phyloP scores from a whole-genome alignment of 2,329 filamentous ascomycete genomes.

The Madurella mycetomatis region DNA sequence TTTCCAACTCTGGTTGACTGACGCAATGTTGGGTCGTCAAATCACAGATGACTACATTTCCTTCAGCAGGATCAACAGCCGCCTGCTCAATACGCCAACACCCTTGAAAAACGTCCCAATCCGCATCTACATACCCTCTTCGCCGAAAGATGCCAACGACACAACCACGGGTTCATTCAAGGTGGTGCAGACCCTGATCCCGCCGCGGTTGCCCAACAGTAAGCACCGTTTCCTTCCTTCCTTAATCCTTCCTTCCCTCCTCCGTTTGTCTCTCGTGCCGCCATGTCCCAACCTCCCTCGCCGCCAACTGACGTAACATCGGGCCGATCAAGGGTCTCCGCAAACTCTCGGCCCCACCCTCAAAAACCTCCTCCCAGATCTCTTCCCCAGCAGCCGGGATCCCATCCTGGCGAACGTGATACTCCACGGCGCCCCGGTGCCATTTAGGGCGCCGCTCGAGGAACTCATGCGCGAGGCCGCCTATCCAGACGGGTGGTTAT shows the following conservation, averaged over 20 bases:
- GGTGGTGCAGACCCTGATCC: conserved; percentile 71
- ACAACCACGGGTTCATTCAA: conserved; percentile 51
- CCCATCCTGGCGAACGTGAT: conserved; percentile 79
- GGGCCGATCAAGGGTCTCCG: conserved; percentile 34
- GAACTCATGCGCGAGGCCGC: conserved; percentile 78
- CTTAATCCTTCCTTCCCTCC: not conserved
- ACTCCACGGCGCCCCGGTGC: conserved; percentile 78
- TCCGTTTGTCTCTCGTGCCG: not conserved
- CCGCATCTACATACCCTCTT: conserved; percentile 75
- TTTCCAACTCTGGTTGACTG: not conserved
- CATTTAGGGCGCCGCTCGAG: conserved; percentile 73
- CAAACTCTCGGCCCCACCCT: conserved; percentile 69
- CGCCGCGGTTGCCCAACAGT: conserved; percentile 42
- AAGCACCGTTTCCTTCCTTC: conserved; percentile 13
- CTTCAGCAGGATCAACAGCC: conserved; percentile 70
- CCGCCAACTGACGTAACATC: not conserved
- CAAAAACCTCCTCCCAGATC: conserved; percentile 66
- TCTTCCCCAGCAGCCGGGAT: conserved; percentile 85
- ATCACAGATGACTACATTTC: conserved; percentile 62
- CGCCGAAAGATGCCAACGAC: conserved; percentile 43
- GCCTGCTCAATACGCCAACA: conserved; percentile 70
- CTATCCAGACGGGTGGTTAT: conserved; percentile 90
- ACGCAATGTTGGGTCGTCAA: not conserved
- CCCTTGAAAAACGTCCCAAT: conserved; percentile 80
- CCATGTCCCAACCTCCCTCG: not conserved